Evolutionary conservation across 192 early-diverging fungal genomes (phyloP), one percentile per base, ranked within the genome.

Genomic region (Backusella mclennaniae): DNA sequence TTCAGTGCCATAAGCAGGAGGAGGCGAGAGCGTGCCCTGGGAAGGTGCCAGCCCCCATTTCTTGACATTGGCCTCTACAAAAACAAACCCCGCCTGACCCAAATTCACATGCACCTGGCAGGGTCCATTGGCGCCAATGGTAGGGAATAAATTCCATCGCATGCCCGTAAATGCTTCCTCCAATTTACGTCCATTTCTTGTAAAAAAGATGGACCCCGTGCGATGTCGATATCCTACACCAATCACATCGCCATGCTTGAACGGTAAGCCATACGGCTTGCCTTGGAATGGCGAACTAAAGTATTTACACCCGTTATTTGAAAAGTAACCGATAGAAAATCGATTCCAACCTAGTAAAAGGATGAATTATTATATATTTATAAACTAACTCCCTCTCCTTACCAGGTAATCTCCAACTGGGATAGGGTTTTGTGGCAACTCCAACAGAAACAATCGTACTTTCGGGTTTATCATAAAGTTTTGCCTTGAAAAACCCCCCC

Each of bases 11-110:
- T 95, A 95, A 1, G 92, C 87, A 14, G 93, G 93, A 29, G 93
- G 93, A 35, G 93, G 93, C 19, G 85, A 83, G 14, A 90, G 73
- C 4, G 92, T 86, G 42, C 93, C 85, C 93, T 93, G 73, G n/a
- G 73, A 74, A 11, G 93, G 92, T 0, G 91, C 93, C 29, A 94
- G 81, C 0, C 93, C 93, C 93, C 93, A 94, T 69, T 92, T 91
- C 82, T 94, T 94, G 42, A 94, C 92, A 75, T 94, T 94, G 42
- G 93, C 93, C 74, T 95, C 93, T 5, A 95, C 87, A 84, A 95
- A 95, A 7, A 95, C 93, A 81, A 93, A 95, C 68, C 82, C 82
- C 38, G 69, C 73, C 71, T 84, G 82, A 29, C 85, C 85, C 36
- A 86, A 70, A 72, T 86, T 86, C 6, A 84, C 78, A 42, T 84